phyloP scores from a whole-genome alignment of 495 filamentous ascomycete genomes.

The Annulohypoxylon stygium region DNA sequence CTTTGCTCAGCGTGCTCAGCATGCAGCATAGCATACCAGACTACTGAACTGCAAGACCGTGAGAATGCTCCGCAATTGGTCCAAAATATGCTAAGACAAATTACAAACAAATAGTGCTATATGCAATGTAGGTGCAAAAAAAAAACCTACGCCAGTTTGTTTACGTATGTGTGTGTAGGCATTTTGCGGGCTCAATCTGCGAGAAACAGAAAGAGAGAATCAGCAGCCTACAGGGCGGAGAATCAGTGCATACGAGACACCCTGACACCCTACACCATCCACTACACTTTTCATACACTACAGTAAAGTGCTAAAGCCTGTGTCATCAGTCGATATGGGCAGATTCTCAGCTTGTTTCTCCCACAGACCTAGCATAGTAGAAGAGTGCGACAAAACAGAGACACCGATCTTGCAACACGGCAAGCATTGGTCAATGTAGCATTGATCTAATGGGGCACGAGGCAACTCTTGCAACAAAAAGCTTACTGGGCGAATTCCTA shows the following conservation, averaged over 20 bases:
- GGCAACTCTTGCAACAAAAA: slow-evolving; percentile 48
- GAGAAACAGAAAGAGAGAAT: slow-evolving; percentile 21
- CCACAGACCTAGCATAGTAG: slow-evolving; percentile 31
- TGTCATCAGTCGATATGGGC: slow-evolving; percentile 46
- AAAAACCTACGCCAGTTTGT: slow-evolving; percentile 6
- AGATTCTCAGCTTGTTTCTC: slow-evolving; percentile 40
- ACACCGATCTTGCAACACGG: slow-evolving; percentile 42
- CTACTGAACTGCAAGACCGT: slow-evolving; percentile 26
- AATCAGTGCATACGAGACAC: slow-evolving; percentile 24
- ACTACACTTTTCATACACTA: neutral
- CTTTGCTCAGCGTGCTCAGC: slow-evolving; percentile 1
- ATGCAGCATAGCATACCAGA: slow-evolving; percentile 32
- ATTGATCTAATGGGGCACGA: slow-evolving; percentile 47
- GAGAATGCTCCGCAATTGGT: slow-evolving; percentile 32
- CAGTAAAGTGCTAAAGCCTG: slow-evolving; percentile 17
- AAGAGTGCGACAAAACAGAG: slow-evolving; percentile 47
- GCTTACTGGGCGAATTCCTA: slow-evolving; percentile 43
- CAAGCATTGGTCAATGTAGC: slow-evolving; percentile 45
- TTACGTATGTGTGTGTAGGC: slow-evolving; percentile 18
- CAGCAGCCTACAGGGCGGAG: neutral
- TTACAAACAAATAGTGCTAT: slow-evolving; percentile 36
- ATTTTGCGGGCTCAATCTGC: slow-evolving; percentile 34
- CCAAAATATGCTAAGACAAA: slow-evolving; percentile 33
- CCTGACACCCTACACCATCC: slow-evolving; percentile 1
- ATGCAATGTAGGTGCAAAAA: slow-evolving; percentile 20